phyloP scores from a whole-genome alignment of 352 stramenopile genomes.

The Saprolegnia diclina region DNA sequence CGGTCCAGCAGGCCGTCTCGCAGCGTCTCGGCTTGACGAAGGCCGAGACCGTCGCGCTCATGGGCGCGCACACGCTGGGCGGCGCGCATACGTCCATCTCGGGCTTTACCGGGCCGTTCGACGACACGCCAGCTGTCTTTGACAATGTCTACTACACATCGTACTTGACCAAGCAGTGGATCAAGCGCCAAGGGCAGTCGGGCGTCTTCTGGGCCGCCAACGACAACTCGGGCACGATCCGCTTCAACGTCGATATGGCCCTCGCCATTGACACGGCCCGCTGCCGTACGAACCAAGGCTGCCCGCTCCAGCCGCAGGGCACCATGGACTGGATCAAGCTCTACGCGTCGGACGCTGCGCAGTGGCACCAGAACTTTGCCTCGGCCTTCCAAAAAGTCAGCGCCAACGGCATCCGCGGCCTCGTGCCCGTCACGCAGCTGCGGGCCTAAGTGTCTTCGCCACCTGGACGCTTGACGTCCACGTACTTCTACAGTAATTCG shows the following conservation, averaged over 20 bases:
- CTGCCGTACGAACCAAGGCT: background rate
- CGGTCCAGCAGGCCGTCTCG: conserved; percentile 1
- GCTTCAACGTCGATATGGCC: conserved; percentile 7
- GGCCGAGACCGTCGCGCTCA: conserved; percentile 3
- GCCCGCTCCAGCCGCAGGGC: background rate
- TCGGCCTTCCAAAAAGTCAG: conserved; percentile 2
- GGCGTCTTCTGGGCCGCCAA: background rate
- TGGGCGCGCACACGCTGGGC: conserved; percentile 6
- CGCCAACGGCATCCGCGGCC: background rate
- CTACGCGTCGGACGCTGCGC: background rate
- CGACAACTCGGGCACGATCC: conserved; percentile 9
- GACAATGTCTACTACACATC: conserved; percentile 8
- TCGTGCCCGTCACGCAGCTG: background rate
- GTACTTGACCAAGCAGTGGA: conserved; percentile 14
- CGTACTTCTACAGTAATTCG: background rate
- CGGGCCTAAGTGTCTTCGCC: background rate
- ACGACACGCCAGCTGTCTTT: background rate
- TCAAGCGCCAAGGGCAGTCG: background rate
- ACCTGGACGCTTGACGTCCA: background rate
- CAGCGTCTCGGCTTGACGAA: background rate
- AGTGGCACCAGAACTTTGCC: conserved; percentile 18
- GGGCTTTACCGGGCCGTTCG: background rate
- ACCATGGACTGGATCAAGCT: conserved; percentile 16
- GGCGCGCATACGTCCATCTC: background rate
- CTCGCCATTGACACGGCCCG: background rate